These are phyloP conservation scores for Holtermanniella nyarrowii DNA, from an alignment of 768 basidiomycete genomes.

Conservation along the genomic window DNA sequence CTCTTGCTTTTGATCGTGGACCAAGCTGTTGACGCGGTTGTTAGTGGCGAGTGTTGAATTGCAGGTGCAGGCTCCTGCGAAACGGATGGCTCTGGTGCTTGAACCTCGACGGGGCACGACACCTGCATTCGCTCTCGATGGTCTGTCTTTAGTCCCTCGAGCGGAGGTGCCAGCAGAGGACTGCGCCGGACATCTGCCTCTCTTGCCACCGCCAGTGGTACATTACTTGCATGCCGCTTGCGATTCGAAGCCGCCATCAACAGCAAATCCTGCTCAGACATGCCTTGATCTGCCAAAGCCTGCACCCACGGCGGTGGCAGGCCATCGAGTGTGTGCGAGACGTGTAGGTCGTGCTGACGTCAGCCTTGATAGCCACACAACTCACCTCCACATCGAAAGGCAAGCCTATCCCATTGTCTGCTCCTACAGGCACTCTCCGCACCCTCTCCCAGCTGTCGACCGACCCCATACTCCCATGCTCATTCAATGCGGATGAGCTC, in stretches of 20 bases:
- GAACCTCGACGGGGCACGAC: not conserved
- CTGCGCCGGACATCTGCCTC: not conserved
- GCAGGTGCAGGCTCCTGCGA: no score
- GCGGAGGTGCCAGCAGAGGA: not conserved
- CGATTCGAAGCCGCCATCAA: slow-evolving; percentile 19
- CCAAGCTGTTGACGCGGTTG: not conserved
- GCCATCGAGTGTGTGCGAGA: slow-evolving; percentile 18
- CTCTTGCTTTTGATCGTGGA: not conserved
- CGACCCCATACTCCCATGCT: not conserved
- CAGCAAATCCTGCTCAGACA: slow-evolving; percentile 22
- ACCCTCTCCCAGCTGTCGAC: not conserved
- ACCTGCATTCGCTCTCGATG: not conserved
- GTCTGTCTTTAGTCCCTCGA: not conserved
- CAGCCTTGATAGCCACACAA: not conserved
- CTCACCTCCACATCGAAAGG: slow-evolving; percentile 29
- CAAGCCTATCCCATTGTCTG: slow-evolving; percentile 21
- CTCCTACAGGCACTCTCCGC: not conserved
- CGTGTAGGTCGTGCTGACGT: slow-evolving; percentile 30
- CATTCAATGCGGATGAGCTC: not conserved
- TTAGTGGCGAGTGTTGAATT: no score
- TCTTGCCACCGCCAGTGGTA: not conserved
- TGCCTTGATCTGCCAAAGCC: slow-evolving; percentile 17
- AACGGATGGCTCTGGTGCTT: no score
- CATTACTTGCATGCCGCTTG: not conserved
- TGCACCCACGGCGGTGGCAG: slow-evolving; percentile 22